Percentiles rank a stretch among this genome's conserved stretches.
Evolutionary conservation across 2,329 filamentous ascomycete species (phyloP).

Genomic region (Colletotrichum lindemuthianum): DNA sequence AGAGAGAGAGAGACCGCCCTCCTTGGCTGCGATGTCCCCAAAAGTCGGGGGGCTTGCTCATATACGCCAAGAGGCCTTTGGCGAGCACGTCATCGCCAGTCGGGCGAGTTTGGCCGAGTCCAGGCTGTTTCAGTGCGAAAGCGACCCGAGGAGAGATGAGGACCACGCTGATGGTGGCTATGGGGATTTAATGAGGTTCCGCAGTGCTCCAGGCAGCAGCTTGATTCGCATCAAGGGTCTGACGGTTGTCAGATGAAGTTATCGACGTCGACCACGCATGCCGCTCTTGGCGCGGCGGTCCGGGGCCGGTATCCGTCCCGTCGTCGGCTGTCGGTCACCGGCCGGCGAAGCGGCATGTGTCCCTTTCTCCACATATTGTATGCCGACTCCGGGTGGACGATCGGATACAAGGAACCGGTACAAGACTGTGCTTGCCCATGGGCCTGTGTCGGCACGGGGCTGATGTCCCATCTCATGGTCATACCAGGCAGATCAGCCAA

Average conservation of each 20-base stretch:
- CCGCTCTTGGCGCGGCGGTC: slow-evolving; percentile 24
- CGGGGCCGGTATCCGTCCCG: slow-evolving; percentile 12
- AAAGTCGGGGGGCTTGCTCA: slow-evolving; percentile 1
- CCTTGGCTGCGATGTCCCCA: neutral
- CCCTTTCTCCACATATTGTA: neutral
- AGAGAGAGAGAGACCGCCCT: slow-evolving; percentile 9
- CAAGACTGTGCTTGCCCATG: too few relatives aligned
- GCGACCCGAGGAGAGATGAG: neutral
- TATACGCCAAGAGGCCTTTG: slow-evolving; percentile 17
- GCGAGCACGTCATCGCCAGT: slow-evolving; percentile 27
- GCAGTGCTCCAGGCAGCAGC: neutral
- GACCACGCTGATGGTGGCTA: neutral
- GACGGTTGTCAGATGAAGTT: neutral
- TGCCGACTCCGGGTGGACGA: neutral
- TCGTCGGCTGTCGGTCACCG: slow-evolving; percentile 3
- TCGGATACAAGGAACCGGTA: too few relatives aligned
- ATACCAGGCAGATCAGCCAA: too few relatives aligned
- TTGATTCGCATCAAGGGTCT: neutral
- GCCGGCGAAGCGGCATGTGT: neutral
- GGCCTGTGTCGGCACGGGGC: too few relatives aligned
- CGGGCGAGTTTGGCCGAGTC: neutral
- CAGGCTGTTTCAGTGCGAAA: slow-evolving; percentile 4
- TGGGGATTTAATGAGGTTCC: neutral
- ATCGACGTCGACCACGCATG: neutral
- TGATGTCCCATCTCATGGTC: too few relatives aligned